Conservation (phyloP, 148 eudicot genomes). For the Diospyros kaki region DNA sequence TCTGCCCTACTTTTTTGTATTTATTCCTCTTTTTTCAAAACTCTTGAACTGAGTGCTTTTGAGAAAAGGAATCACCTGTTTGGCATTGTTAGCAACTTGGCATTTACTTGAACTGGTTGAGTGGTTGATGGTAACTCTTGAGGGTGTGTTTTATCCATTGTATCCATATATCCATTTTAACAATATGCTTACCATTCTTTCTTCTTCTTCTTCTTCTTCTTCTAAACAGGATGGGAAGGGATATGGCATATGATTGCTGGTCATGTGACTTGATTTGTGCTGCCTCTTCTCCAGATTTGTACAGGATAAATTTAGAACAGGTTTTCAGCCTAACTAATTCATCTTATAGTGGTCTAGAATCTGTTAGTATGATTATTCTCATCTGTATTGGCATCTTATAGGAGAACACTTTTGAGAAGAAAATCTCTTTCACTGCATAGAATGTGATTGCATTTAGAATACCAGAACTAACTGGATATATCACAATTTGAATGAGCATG, state of each 20-base stretch:
- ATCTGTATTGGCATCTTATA: neutral
- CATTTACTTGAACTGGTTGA: too few species aligned
- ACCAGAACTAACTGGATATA: neutral
- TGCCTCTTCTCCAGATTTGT: slow-evolving; percentile 94
- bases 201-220: too few species aligned
- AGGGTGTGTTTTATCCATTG: neutral
- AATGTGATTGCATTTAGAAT: neutral
- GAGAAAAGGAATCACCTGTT: too few species aligned
- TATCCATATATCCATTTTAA: neutral
- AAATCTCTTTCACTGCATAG: neutral
- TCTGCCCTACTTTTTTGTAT: too few species aligned
- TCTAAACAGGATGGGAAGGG: slow-evolving; percentile 84
- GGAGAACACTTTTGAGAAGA: neutral
- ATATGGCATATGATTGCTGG: slow-evolving; percentile 77
- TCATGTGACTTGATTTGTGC: slow-evolving; percentile 96
- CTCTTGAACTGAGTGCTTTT: too few species aligned
- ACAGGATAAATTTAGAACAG: slow-evolving; percentile 91
- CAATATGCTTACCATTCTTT: neutral
- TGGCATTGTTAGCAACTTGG: too few species aligned
- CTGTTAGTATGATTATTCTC: neutral
- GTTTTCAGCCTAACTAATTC: slow-evolving; percentile 28
- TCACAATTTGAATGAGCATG: neutral
- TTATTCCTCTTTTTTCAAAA: too few species aligned
- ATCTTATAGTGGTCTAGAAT: neutral
- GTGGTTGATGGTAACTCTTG: too few species aligned